A percentile compares a stretch with the other conserved stretches of the same genome.
Conservation (phyloP, 1,284 basidiomycete genomes). For the Cutaneotrichosporon cyanovorans region DNA sequence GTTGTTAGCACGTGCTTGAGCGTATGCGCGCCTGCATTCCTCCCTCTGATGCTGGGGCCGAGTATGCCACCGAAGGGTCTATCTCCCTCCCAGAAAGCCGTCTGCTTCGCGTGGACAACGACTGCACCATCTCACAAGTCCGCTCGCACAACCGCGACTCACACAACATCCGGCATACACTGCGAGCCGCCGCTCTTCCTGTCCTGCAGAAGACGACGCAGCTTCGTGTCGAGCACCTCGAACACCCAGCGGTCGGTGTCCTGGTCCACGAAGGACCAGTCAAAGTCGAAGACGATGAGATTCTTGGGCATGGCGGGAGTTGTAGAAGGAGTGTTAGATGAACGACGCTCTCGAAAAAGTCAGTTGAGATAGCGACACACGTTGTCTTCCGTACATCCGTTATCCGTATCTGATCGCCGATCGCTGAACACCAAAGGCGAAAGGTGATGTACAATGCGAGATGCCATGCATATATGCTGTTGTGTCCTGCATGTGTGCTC, state of each 20-base stretch:
- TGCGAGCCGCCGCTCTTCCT: conserved; percentile 57
- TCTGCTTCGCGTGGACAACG: no score
- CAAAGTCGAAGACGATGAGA: conserved; percentile 92
- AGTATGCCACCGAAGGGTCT: no score
- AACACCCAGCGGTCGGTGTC: conserved; percentile 96
- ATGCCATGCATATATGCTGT: background rate
- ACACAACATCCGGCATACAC: conserved; percentile 90
- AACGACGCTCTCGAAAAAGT: background rate
- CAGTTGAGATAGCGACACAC: background rate
- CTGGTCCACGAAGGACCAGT: conserved; percentile 85
- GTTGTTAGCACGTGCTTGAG: background rate
- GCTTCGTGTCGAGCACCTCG: conserved; percentile 77
- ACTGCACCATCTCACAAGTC: no score
- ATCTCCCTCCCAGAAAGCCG: no score
- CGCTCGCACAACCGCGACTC: conserved; percentile 40
- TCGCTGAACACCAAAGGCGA: no score
- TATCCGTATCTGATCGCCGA: background rate
- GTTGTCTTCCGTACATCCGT: background rate
- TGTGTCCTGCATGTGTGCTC: background rate
- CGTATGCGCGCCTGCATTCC: no score
- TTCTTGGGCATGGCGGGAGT: conserved; percentile 51
- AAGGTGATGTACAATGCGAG: background rate
- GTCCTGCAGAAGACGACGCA: conserved; percentile 74
- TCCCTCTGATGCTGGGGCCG: no score
- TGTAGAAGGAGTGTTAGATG: background rate